Percentiles rank a stretch among this genome's conserved stretches.
These are phyloP conservation scores for Pythium myriotylum DNA, from an alignment of 352 stramenopile genomes.

Conservation along the genomic window DNA sequence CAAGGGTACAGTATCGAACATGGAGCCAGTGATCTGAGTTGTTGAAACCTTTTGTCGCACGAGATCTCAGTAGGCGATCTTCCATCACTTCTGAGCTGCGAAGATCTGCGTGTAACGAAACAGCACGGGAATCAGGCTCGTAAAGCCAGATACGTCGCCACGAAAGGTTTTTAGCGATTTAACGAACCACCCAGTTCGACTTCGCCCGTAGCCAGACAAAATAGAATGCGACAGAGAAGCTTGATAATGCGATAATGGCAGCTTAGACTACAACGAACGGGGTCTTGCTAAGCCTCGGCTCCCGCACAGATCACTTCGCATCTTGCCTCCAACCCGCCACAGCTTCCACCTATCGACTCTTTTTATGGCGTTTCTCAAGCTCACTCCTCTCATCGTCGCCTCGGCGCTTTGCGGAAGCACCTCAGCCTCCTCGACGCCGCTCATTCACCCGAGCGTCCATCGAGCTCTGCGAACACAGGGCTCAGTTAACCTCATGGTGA, in stretches of 20 bases:
- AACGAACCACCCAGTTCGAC: too few relatives aligned
- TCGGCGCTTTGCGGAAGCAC: not conserved
- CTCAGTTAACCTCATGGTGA: constrained; percentile 36
- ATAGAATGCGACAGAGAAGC: too few relatives aligned
- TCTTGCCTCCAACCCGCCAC: not conserved
- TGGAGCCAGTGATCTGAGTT: too few relatives aligned
- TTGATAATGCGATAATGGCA: too few relatives aligned
- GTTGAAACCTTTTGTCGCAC: too few relatives aligned
- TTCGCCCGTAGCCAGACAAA: too few relatives aligned
- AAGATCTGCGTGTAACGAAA: not conserved
- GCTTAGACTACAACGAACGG: too few relatives aligned
- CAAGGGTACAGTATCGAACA: too few relatives aligned
- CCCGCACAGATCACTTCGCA: not conserved
- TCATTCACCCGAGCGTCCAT: constrained; percentile 25
- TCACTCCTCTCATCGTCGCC: not conserved
- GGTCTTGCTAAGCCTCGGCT: too few relatives aligned
- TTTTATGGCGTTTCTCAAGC: not conserved
- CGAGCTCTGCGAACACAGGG: constrained; percentile 23
- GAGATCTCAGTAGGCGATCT: not conserved
- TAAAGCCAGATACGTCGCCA: not conserved
- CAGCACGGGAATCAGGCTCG: not conserved
- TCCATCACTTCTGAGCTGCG: not conserved
- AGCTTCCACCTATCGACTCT: not conserved
- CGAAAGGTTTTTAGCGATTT: not conserved
- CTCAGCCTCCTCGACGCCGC: not conserved